These are phyloP conservation scores for Metarhizium sp. DNA, from an alignment of 2,329 filamentous ascomycete genomes.

Conservation along the genomic window DNA sequence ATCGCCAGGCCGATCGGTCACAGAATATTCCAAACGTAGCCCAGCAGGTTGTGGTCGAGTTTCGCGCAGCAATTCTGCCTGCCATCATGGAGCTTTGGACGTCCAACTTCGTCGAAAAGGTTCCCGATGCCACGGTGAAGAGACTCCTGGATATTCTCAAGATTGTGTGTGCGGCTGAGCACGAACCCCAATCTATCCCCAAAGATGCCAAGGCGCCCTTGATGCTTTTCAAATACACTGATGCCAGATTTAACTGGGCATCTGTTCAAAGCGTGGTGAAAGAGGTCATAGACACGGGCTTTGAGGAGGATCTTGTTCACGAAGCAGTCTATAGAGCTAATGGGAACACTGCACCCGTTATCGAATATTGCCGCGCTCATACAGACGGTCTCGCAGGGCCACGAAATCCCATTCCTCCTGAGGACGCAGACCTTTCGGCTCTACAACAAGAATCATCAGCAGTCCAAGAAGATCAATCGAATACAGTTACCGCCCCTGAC, in stretches of 20 bases:
- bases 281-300: slow-evolving; percentile 22
- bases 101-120: slow-evolving; percentile 72
- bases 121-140: slow-evolving; percentile 66
- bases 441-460: slow-evolving; percentile 17
- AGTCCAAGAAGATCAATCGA: slow-evolving; percentile 14
- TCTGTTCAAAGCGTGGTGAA: slow-evolving; percentile 18
- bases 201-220: slow-evolving; percentile 43
- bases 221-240: slow-evolving; percentile 33
- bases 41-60: slow-evolving; percentile 75
- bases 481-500: slow-evolving; percentile 16
- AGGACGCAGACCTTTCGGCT: slow-evolving; percentile 38
- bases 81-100: slow-evolving; percentile 75
- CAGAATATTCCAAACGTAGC: slow-evolving; percentile 34
- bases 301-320: slow-evolving; percentile 51
- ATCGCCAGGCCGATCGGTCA: slow-evolving; percentile 31
- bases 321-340: slow-evolving; percentile 81
- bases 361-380: slow-evolving; percentile 67
- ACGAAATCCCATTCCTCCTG: slow-evolving; percentile 57
- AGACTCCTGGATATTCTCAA: slow-evolving; percentile 77
- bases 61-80: slow-evolving; percentile 72
- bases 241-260: slow-evolving; percentile 38
- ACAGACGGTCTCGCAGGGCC: slow-evolving; percentile 45
- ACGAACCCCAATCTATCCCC: slow-evolving; percentile 54
- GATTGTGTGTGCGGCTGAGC: slow-evolving; percentile 65
- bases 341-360: slow-evolving; percentile 48